phyloP scores from a whole-genome alignment of 345 rosid genomes.

The Melaleuca alternifolia region DNA sequence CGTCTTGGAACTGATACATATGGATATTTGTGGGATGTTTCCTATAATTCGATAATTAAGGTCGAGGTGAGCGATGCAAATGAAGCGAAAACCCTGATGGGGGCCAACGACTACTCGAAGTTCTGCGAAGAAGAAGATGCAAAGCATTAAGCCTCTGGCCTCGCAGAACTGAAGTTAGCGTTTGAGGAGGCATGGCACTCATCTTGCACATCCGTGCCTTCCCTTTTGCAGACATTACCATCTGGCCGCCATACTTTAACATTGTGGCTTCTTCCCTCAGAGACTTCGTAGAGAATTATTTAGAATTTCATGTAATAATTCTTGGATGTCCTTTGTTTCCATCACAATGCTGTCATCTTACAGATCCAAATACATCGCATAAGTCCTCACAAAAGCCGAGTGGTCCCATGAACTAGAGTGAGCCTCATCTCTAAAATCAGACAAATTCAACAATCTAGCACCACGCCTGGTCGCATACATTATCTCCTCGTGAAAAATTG shows the following conservation, averaged over 20 bases:
- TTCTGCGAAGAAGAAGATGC: constrained; percentile 92
- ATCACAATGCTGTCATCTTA: too few relatives aligned
- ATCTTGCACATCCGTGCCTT: neutral
- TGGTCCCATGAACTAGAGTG: constrained; percentile 90
- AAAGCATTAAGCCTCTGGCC: constrained; percentile 32
- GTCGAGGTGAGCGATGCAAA: constrained; percentile 39
- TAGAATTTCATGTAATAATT: too few relatives aligned
- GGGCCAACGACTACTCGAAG: constrained; percentile 58
- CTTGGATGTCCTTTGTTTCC: too few relatives aligned
- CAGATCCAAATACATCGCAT: constrained; percentile 58
- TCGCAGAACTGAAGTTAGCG: neutral
- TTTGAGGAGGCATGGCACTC: neutral
- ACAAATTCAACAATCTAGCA: constrained; percentile 56
- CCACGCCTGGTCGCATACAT: constrained; percentile 55
- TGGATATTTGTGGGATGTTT: too few relatives aligned
- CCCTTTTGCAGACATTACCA: neutral
- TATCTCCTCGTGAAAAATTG: constrained; percentile 59
- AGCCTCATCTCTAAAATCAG: constrained; percentile 71
- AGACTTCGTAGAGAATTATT: too few relatives aligned
- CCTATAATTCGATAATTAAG: constrained; percentile 77
- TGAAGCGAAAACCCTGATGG: constrained; percentile 63
- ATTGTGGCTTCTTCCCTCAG: too few relatives aligned
- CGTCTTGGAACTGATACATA: too few relatives aligned
- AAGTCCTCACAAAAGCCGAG: constrained; percentile 56
- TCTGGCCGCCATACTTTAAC: too few relatives aligned